Percentiles rank a stretch among this genome's conserved stretches.
These are phyloP conservation scores for Backusella westeae DNA, from an alignment of 192 early-diverging fungal genomes.

Conservation along the genomic window DNA sequence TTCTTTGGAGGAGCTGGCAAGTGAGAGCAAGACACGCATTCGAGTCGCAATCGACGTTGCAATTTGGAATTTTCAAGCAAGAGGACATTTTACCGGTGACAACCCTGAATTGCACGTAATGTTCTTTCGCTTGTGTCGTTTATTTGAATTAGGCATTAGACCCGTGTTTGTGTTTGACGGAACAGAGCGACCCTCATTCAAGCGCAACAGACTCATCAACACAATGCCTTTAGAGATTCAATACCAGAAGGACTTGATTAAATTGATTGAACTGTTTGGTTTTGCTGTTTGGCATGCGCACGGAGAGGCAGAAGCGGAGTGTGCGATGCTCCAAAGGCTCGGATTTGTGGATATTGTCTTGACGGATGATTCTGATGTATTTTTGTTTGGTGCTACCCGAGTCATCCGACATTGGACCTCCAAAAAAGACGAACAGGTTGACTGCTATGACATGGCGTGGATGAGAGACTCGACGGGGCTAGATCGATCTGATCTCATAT, in stretches of 20 bases:
- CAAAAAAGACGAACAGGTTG: background rate
- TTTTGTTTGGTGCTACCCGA: slow-evolving; percentile 35
- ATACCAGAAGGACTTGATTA: background rate
- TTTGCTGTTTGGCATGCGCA: slow-evolving; percentile 26
- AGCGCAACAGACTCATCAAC: slow-evolving; percentile 16
- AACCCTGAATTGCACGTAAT: background rate
- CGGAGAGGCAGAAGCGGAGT: slow-evolving; percentile 43
- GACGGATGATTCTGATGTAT: slow-evolving; percentile 35
- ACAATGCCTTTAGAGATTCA: background rate
- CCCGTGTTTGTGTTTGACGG: slow-evolving; percentile 38
- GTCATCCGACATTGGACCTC: slow-evolving; percentile 25
- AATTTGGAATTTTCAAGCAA: slow-evolving; percentile 14
- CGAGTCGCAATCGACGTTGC: slow-evolving; percentile 26
- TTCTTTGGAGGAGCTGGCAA: background rate
- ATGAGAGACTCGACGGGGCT: slow-evolving; percentile 4
- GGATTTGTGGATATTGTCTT: slow-evolving; percentile 31
- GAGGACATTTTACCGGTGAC: background rate
- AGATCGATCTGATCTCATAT: slow-evolving; percentile 25
- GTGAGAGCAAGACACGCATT: background rate
- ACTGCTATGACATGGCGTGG: slow-evolving; percentile 8
- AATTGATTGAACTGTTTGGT: slow-evolving; percentile 17
- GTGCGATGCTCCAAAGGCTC: slow-evolving; percentile 22
- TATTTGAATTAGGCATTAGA: slow-evolving; percentile 22
- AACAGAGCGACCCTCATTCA: slow-evolving; percentile 1
- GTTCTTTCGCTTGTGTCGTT: slow-evolving; percentile 23